Base-by-base conservation (phyloP, 2,329 filamentous ascomycete species). In the Fusarium sp. region DNA sequence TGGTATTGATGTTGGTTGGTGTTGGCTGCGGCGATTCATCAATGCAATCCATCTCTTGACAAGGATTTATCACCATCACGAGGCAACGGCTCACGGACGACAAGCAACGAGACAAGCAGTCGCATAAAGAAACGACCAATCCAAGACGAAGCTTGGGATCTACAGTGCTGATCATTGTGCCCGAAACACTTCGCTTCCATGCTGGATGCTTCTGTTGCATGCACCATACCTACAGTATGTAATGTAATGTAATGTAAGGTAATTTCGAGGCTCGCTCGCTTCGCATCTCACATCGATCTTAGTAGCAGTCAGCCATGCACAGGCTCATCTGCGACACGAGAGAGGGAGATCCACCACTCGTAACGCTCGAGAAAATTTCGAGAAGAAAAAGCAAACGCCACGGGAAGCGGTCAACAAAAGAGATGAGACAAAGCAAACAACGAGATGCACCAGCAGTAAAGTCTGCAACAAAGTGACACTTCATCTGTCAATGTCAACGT, bases 351-450 rank as follows among this genome's bases (percentile, higher is more conserved):
- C 65, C 62, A 62, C 62, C 62, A 38, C 43, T 60, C 21, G 22
- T 46, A 39, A 44, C 22, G 52, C 65, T 65, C 34, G 61, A 65
- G 71, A 68, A 64, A 51, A 56, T 59, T 65, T 70, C 62, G 60
- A 72, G 65, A 72, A 67, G 34, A 70, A 73, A 73, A 73, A 73
- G 71, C 68, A 73, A 73, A 65, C 44, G 55, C 53, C 58, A 63
- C 62, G 44, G 61, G 60, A 26, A 62, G 65, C 52, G 52, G 66
- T 52, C 61, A 65, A 53, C 38, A 60, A 33, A 44, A 36, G 28
- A 47, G 45, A 65, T 65, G 60, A 62, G 64, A 66, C 57, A 56
- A 50, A 66, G 44, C 54, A 62, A 68, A 50, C 47, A 58, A 61
- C 15, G 31, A 53, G 40, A 51, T 43, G 56, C 47, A 42, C 53